These are phyloP conservation scores for Davidsoniella virescens DNA, from an alignment of 2,329 filamentous ascomycete genomes.

Conservation along the genomic window DNA sequence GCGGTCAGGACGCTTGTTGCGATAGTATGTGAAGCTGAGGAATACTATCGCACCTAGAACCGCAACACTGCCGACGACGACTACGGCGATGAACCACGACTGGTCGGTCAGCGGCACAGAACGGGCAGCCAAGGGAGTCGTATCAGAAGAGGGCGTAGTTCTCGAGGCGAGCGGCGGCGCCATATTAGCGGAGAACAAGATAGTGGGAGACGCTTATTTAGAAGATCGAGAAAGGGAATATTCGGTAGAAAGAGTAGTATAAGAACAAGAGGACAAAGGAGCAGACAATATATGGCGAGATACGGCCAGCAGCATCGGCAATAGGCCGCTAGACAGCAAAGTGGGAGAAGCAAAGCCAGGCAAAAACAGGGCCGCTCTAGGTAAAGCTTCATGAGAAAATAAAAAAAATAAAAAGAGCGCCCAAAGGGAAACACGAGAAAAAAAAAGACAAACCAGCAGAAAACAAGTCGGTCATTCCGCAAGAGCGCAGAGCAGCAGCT, in stretches of 20 bases:
- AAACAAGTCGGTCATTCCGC: background rate
- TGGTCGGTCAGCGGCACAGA: slow-evolving; percentile 7
- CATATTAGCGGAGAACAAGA: background rate
- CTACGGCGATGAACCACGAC: slow-evolving; percentile 11
- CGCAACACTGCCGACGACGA: slow-evolving; percentile 5
- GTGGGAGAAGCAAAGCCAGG: background rate
- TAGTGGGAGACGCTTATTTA: background rate
- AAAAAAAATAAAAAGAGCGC: slow-evolving; percentile 1
- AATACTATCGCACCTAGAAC: slow-evolving; percentile 5
- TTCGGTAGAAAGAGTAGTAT: background rate
- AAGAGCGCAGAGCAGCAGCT: background rate
- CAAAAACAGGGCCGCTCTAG: too few species aligned
- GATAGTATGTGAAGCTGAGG: slow-evolving; percentile 6
- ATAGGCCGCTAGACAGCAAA: background rate
- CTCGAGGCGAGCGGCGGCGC: background rate
- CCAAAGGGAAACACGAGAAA: background rate
- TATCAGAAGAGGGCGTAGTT: background rate
- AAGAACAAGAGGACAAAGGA: background rate
- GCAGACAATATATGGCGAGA: too few species aligned
- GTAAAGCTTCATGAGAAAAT: background rate
- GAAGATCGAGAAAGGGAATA: background rate
- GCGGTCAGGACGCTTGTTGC: slow-evolving; percentile 1
- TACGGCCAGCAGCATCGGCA: too few species aligned
- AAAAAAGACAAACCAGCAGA: background rate
- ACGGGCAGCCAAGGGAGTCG: background rate